phyloP scores from a whole-genome alignment of 257 asterid genomes.

The Vinca minor region DNA sequence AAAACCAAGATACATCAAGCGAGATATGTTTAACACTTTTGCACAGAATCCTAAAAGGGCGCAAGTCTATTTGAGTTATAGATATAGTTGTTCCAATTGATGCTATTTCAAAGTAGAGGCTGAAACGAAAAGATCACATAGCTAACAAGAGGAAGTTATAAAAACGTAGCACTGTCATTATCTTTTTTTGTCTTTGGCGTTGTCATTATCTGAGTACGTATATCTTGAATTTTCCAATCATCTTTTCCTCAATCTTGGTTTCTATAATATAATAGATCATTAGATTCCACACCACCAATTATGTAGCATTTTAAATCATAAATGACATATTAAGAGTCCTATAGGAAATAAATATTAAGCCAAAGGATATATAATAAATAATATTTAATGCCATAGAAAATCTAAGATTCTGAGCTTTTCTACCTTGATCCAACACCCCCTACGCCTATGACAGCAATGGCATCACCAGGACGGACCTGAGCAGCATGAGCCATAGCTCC shows the following conservation, averaged over 20 bases:
- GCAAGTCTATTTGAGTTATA: background rate
- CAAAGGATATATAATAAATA: background rate
- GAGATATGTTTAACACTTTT: background rate
- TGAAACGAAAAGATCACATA: background rate
- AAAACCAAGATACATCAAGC: slow-evolving; percentile 6
- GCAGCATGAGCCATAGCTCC: slow-evolving; percentile 99
- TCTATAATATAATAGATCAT: background rate
- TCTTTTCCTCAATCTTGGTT: background rate
- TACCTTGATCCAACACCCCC: slow-evolving; percentile 99
- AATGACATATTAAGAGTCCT: background rate
- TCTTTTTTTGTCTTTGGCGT: too few relatives aligned
- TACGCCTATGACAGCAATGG: slow-evolving; percentile 90
- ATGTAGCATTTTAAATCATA: background rate
- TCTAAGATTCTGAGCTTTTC: slow-evolving; percentile 5
- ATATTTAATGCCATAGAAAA: background rate
- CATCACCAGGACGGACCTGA: slow-evolving; percentile 77
- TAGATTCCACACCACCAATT: background rate
- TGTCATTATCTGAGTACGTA: background rate
- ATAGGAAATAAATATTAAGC: background rate
- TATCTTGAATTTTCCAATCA: background rate
- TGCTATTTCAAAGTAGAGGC: background rate
- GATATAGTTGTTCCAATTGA: background rate
- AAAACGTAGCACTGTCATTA: background rate
- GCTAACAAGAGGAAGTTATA: background rate
- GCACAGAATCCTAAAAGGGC: background rate